Evolutionary conservation across 202 grass and related monocot species (phyloP).

Genomic region (Panicum hallii): DNA sequence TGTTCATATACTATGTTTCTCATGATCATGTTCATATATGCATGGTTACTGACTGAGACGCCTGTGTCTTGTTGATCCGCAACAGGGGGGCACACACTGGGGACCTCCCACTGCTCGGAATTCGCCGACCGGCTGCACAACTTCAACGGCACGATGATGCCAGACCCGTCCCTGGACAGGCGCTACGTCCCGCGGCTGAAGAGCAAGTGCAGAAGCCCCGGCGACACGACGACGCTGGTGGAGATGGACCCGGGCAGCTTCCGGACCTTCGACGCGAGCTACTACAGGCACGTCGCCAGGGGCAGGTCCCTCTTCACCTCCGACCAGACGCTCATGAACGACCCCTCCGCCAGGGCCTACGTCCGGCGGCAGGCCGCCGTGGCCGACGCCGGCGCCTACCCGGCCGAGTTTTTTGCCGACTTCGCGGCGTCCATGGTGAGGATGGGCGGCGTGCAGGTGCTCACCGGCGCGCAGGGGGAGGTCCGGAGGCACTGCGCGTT

Average conservation of each 20-base stretch:
- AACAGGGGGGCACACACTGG: slow-evolving; percentile 79
- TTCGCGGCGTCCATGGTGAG: slow-evolving; percentile 81
- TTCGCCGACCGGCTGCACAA: slow-evolving; percentile 71
- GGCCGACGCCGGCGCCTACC: slow-evolving; percentile 16
- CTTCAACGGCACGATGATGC: slow-evolving; percentile 53
- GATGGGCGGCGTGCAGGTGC: slow-evolving; percentile 75
- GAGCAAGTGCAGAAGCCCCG: slow-evolving; percentile 56
- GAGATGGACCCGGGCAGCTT: slow-evolving; percentile 97
- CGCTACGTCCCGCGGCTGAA: slow-evolving; percentile 55
- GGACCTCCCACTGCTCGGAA: slow-evolving; percentile 74
- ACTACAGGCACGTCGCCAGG: slow-evolving; percentile 63
- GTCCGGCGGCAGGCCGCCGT: slow-evolving; percentile 53
- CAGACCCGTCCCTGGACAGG: slow-evolving; percentile 66
- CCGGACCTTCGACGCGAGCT: slow-evolving; percentile 77
- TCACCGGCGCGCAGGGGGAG: slow-evolving; percentile 77
- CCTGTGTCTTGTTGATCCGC: background rate
- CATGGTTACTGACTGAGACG: background rate
- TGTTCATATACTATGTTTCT: background rate
- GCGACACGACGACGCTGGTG: slow-evolving; percentile 62
- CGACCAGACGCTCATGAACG: slow-evolving; percentile 71
- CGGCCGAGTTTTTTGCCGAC: slow-evolving; percentile 76
- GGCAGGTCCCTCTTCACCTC: slow-evolving; percentile 73
- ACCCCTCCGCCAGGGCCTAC: slow-evolving; percentile 56
- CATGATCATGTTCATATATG: background rate
- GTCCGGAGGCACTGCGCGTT: slow-evolving; percentile 71